Base-by-base conservation (phyloP, 78 protist genomes). In the Chrysochromulina parva region DNA sequence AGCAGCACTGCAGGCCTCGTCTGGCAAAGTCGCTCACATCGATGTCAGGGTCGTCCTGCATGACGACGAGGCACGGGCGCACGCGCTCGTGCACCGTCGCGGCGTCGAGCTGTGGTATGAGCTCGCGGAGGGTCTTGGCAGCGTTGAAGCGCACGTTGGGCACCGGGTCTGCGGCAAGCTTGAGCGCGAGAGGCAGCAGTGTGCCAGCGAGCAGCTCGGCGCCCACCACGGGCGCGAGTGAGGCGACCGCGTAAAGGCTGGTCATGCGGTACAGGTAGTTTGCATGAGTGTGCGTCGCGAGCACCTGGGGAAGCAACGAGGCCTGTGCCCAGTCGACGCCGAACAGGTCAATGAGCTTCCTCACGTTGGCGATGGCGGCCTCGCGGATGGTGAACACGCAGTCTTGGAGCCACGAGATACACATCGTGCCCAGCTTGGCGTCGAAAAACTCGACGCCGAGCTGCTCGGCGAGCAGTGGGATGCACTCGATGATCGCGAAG, bases 121-220 rank as follows among this genome's bases (percentile, higher is more conserved):
- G n/a, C 66, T 38, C 38, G 67, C 74, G 92, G 66, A 98, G 94
- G 17, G 97, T 92, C 82, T 95, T 96, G 60, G 97, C 97, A 19
- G 91, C 98, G 92, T 97, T 98, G 93, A 98, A 98, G 87, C 98
- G 92, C 9, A 98, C 92, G 88, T 98, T 98, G 84, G 99, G 96
- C 11, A 98, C 98, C 24, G 93, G 48, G 76, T 97, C 99, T 19
- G 28, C 3, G 10, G 91, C 95, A 94, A 97, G 47, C 48, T 66
- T 26, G 50, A 91, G 11, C 22, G 90, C 92, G 16, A 95, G 90
- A 7, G 97, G 98, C 55, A 97, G 88, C 93, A 97, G 67, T 4
- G 74, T 26, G 14, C 65, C 7, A 5, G 60, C 2, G 48, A 97
- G 69, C 3, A 90, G 62, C 53, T 93, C 97, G 16, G 89, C 52